phyloP scores from a whole-genome alignment of 768 basidiomycete genomes.

The Trametes cubensis region DNA sequence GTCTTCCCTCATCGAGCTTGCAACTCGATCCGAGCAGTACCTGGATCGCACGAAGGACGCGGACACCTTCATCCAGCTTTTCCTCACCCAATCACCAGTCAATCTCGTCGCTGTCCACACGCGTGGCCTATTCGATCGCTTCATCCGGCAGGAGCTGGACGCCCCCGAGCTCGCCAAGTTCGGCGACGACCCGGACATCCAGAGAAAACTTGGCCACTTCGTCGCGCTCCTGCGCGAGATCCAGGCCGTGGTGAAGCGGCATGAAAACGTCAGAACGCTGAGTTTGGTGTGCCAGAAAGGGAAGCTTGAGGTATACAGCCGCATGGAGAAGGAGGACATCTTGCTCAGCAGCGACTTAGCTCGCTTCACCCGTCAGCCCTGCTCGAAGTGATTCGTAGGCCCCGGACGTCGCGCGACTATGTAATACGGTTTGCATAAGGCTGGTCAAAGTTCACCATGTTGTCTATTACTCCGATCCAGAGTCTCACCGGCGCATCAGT shows the following conservation, averaged over 20 bases:
- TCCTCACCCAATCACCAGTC: constrained; percentile 67
- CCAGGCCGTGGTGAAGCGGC: constrained; percentile 48
- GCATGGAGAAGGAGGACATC: constrained; percentile 45
- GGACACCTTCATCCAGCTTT: constrained; percentile 66
- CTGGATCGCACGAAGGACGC: constrained; percentile 45
- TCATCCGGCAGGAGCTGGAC: constrained; percentile 47
- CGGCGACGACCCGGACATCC: constrained; percentile 31
- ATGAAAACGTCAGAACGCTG: constrained; percentile 54
- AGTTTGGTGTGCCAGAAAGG: constrained; percentile 54
- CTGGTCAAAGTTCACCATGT: too few species aligned
- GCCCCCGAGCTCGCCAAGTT: constrained; percentile 27
- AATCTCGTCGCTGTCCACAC: constrained; percentile 62
- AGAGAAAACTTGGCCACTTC: constrained; percentile 32
- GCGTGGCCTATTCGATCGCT: constrained; percentile 51
- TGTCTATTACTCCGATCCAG: too few species aligned
- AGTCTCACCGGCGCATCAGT: too few species aligned
- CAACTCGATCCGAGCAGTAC: constrained; percentile 29
- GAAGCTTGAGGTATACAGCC: constrained; percentile 52
- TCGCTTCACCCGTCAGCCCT: constrained; percentile 19
- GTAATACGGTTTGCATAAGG: too few species aligned
- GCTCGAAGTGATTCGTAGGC: too few species aligned
- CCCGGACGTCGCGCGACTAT: too few species aligned
- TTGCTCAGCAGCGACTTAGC: constrained; percentile 48
- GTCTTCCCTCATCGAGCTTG: constrained; percentile 34
- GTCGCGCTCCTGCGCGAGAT: constrained; percentile 39